Conservation (phyloP, 2,329 filamentous ascomycete genomes). For the Diaporthe citri region DNA sequence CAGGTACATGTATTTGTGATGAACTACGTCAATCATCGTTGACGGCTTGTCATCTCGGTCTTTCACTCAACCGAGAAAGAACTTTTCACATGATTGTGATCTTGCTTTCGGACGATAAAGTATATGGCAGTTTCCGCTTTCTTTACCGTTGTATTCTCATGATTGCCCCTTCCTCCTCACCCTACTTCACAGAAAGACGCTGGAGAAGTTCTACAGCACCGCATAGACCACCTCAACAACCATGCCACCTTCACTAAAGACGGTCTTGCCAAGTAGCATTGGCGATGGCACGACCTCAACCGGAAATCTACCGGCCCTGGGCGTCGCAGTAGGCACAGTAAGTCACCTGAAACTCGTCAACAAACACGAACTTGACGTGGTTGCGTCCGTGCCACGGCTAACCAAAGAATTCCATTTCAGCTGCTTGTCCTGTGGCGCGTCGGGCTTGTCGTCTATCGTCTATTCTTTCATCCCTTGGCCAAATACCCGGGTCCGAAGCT, state of each 20-base stretch:
- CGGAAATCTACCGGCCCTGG: neutral
- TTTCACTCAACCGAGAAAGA: too few species aligned
- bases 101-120: neutral
- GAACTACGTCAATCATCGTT: neutral
- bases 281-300: neutral
- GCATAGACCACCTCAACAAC: neutral
- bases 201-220: neutral
- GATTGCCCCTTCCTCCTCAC: neutral
- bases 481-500: conserved; percentile 33
- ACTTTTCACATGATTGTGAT: too few species aligned
- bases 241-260: conserved; percentile 13
- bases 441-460: conserved; percentile 24
- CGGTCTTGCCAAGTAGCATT: neutral
- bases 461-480: conserved; percentile 32
- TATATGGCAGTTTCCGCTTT: neutral
- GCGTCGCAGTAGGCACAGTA: neutral
- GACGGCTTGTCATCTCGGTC: neutral
- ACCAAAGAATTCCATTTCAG: neutral
- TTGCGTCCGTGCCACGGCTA: neutral
- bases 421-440: conserved; percentile 14
- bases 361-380: neutral
- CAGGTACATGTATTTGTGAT: neutral
- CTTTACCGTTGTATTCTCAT: neutral
- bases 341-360: neutral
- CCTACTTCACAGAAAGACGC: neutral